Base-by-base conservation (phyloP, 2,329 filamentous ascomycete genomes). In the Podosphaera xanthii region DNA sequence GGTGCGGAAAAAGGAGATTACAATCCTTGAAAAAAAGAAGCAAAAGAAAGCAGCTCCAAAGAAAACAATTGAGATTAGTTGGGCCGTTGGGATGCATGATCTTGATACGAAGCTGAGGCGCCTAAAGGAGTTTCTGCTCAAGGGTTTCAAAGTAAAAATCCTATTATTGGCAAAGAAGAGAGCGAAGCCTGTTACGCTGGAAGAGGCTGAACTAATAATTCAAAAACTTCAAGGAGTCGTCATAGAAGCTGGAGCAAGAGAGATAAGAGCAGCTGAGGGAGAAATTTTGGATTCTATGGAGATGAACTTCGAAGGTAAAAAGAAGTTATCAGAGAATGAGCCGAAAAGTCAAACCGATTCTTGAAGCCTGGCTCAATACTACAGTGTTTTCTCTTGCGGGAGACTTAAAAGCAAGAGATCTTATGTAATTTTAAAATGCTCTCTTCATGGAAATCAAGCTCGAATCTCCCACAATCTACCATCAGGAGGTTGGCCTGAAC, bases 31-130 rank as follows among this genome's bases (percentile, higher is more conserved):
- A 62, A 71, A 74, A 61, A 73, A 71, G 63, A 72, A 73, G 62
- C 73, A 68, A 63, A 72, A 71, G 73, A 60, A 64, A 65, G 65
- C 69, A 70, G 30, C 31, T 4, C 22, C 35, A 14, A 68, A 71
- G 14, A 96, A 96, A 73, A 83, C 84, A 68, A 70, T 96, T n/a
- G 90, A 96, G 72, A 65, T 97, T 65, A 91, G 88, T 70, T 97
- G 90, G 90, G 82, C 84, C 40, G 94, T 94, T 66, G 82, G 82
- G 61, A 68, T 71, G 10, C 79, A 91, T 68, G 90, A 96, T 72
- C 70, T 95, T 58, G 72, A 72, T n/a, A 83, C 86, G 69, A 79
- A 83, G 67, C 69, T 92, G 69, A 78, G 78, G 66, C 80, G 81
- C 72, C 69, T 91, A 66, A 72, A 72, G 62, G 75, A 73, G 59